Conservation (phyloP, 2,329 filamentous ascomycete genomes). For the Ophiocordyceps australis region DNA sequence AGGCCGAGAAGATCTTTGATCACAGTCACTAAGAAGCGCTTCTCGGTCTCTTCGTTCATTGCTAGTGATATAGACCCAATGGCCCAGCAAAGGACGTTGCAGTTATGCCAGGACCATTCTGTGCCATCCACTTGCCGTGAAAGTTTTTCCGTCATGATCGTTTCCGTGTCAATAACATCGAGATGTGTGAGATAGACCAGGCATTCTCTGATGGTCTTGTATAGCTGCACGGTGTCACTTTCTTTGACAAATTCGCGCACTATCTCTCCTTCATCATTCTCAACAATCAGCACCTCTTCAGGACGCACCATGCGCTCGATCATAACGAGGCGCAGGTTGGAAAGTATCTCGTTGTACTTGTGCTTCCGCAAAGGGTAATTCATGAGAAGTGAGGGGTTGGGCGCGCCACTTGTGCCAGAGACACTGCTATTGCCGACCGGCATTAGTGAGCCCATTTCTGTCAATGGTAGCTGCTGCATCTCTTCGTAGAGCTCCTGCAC, state of each 20-base stretch:
- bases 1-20: slow-evolving; percentile 95
- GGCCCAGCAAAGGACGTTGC: slow-evolving; percentile 98
- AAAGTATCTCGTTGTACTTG: slow-evolving; percentile 89
- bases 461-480: slow-evolving; percentile 91
- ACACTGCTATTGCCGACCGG: slow-evolving; percentile 57
- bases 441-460: slow-evolving; percentile 78
- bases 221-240: slow-evolving; percentile 95
- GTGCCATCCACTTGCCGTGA: slow-evolving; percentile 84
- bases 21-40: slow-evolving; percentile 93
- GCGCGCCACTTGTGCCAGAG: slow-evolving; percentile 64
- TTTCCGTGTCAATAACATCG: slow-evolving; percentile 92
- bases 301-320: slow-evolving; percentile 99
- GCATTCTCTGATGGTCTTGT: slow-evolving; percentile 97
- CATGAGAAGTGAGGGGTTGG: slow-evolving; percentile 66
- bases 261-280: slow-evolving; percentile 98
- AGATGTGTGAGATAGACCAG: slow-evolving; percentile 93
- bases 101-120: slow-evolving; percentile 99
- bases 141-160: slow-evolving; percentile 98
- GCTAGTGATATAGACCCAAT: slow-evolving; percentile 96
- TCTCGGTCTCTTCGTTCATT: slow-evolving; percentile 99
- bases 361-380: slow-evolving; percentile 94
- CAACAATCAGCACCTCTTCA: slow-evolving; percentile 96
- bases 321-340: slow-evolving; percentile 92
- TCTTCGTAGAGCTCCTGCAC: slow-evolving; percentile 97
- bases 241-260: slow-evolving; percentile 99